Evolutionary conservation across 495 filamentous ascomycete genomes (phyloP).

Genomic region (Penicillium taxi): DNA sequence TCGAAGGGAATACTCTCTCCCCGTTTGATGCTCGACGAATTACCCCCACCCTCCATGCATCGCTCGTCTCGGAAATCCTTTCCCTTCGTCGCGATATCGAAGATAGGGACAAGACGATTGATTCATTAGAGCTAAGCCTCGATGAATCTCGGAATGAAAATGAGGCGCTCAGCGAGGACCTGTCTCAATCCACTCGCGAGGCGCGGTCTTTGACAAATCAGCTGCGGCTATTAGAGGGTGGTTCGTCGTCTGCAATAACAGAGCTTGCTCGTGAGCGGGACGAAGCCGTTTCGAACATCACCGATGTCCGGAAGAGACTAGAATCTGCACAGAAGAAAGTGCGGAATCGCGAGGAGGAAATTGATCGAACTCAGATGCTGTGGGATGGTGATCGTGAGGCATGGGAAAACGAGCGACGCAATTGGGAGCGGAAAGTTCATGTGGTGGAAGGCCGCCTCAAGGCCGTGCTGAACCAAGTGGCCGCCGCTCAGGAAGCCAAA

Average conservation of each 20-base stretch:
- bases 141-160: constrained; percentile 64
- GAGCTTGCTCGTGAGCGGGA: constrained; percentile 82
- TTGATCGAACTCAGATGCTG: constrained; percentile 60
- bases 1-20: constrained; percentile 64
- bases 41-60: constrained; percentile 91
- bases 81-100: constrained; percentile 81
- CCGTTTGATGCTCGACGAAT: constrained; percentile 84
- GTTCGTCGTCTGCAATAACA: constrained; percentile 72
- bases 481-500: constrained; percentile 56
- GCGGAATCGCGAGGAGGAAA: constrained; percentile 77
- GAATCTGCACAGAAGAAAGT: constrained; percentile 70
- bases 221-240: constrained; percentile 76
- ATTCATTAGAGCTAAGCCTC: constrained; percentile 69
- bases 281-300: constrained; percentile 63
- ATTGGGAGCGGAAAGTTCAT: constrained; percentile 73
- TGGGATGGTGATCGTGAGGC: constrained; percentile 76
- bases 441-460: constrained; percentile 81
- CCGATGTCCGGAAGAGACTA: constrained; percentile 69
- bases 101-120: constrained; percentile 74
- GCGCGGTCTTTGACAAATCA: constrained; percentile 74
- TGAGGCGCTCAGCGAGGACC: constrained; percentile 53
- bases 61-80: constrained; percentile 88
- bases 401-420: constrained; percentile 75
- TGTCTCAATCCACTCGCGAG: constrained; percentile 61
- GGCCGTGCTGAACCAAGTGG: constrained; percentile 73